Conservation (phyloP, 192 early-diverging fungal species). For the Thoreauomyces humboldtii region DNA sequence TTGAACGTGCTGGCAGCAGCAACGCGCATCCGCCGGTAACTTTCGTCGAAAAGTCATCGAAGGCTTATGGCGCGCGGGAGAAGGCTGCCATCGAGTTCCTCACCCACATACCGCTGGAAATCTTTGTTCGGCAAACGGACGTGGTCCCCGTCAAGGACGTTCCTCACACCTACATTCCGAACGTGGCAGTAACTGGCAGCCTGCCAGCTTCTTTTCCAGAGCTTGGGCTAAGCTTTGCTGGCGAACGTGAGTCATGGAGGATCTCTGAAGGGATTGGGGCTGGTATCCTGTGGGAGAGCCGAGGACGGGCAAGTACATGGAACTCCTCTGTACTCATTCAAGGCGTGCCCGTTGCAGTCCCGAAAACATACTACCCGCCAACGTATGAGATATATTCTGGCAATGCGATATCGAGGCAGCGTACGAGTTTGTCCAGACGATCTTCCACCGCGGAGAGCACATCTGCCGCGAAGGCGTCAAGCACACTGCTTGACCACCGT, state of each 20-base stretch:
- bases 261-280: too few relatives aligned
- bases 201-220: background rate
- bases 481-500: conserved; percentile 6
- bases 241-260: background rate
- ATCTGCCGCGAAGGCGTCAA: background rate
- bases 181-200: background rate
- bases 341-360: background rate
- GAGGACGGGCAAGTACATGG: too few relatives aligned
- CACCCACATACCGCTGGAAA: conserved; percentile 15
- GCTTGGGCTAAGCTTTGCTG: conserved; percentile 1
- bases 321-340: background rate
- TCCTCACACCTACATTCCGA: background rate
- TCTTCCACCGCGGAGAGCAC: background rate
- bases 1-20: background rate
- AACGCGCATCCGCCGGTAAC: background rate
- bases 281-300: too few relatives aligned
- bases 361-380: conserved; percentile 3
- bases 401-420: conserved; percentile 10
- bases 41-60: background rate
- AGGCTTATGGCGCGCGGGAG: conserved; percentile 12
- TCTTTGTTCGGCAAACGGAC: background rate
- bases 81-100: conserved; percentile 25
- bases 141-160: background rate
- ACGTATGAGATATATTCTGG: conserved; percentile 25
- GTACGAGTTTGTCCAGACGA: background rate